These are phyloP conservation scores for Scytalidium lignicola DNA, from an alignment of 2,329 filamentous ascomycete genomes.

Conservation along the genomic window DNA sequence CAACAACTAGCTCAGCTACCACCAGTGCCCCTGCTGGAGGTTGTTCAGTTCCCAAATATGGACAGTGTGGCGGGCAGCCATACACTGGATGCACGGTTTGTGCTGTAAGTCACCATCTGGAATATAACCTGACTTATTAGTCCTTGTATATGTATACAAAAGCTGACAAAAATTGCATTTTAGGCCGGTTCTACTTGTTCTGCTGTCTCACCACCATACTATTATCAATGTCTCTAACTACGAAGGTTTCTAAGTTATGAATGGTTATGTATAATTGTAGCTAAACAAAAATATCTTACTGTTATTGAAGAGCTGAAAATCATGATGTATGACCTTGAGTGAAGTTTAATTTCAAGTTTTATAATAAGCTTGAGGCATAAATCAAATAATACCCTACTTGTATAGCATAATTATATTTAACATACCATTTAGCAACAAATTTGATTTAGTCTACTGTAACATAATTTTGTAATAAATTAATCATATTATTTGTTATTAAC, in stretches of 20 bases:
- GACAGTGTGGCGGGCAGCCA: constrained; percentile 4
- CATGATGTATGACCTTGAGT: neutral
- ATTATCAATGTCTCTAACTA: constrained; percentile 7
- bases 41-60: constrained; percentile 1
- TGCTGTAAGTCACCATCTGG: neutral
- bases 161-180: neutral
- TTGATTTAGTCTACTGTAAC: too few species aligned
- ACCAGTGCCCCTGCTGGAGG: neutral
- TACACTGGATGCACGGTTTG: constrained; percentile 7
- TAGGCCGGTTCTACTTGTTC: constrained; percentile 6
- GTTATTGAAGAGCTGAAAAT: neutral
- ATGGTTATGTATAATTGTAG: neutral
- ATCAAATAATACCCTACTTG: too few species aligned
- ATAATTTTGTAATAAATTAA: too few species aligned
- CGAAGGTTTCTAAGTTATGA: neutral
- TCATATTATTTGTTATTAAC: too few species aligned
- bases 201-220: constrained; percentile 10
- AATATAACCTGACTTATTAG: neutral
- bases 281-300: neutral
- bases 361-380: too few species aligned
- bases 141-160: neutral
- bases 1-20: neutral
- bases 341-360: too few species aligned
- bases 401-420: too few species aligned
- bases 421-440: too few species aligned